Conservation (phyloP, 371 early-diverging fungal genomes). For the Entomophthora muscae region DNA sequence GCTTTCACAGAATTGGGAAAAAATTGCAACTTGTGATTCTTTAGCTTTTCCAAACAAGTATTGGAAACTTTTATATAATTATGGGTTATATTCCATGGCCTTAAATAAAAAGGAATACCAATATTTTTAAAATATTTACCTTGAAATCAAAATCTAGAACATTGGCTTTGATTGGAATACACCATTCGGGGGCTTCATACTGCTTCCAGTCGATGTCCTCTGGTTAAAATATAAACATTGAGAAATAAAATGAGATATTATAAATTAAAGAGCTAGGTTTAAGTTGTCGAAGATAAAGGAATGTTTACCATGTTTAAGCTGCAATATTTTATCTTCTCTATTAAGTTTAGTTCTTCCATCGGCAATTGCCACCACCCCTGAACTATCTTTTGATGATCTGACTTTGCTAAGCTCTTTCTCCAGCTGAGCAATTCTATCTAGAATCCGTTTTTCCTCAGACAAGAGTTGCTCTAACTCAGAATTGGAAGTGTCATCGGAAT, state of each 20-base stretch:
- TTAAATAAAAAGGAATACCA: too few species aligned
- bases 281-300: background rate
- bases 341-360: background rate
- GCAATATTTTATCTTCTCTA: background rate
- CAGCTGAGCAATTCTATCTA: background rate
- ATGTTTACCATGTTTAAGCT: background rate
- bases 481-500: background rate
- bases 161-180: conserved; percentile 84
- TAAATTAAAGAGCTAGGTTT: too few species aligned
- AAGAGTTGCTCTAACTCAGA: background rate
- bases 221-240: background rate
- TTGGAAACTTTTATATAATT: too few species aligned
- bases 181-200: conserved; percentile 84
- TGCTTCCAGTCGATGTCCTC: conserved; percentile 46
- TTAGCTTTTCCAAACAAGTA: too few species aligned
- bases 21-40: too few species aligned
- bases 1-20: too few species aligned
- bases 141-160: conserved; percentile 89
- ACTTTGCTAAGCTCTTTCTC: background rate
- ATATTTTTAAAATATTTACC: conserved; percentile 28
- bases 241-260: background rate
- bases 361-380: background rate
- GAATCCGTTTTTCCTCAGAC: background rate
- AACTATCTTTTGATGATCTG: background rate
- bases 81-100: conserved; percentile 1